Evolutionary conservation across 2,329 filamentous ascomycete species (phyloP).

Genomic region (Trichoderma polysporum): DNA sequence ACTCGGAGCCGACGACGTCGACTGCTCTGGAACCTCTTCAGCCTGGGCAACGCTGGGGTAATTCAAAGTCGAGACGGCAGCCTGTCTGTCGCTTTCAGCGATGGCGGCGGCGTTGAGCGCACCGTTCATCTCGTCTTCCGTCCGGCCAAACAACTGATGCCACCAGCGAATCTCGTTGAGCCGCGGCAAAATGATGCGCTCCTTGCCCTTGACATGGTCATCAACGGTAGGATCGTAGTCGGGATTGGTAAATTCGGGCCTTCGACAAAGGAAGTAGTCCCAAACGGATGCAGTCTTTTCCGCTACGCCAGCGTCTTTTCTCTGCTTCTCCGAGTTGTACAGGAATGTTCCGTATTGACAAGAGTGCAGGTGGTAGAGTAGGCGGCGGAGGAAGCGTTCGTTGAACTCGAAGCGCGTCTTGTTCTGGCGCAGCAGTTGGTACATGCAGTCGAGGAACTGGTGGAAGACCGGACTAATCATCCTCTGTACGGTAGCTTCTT

Average conservation of each 20-base stretch:
- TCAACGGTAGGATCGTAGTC: conserved; percentile 74
- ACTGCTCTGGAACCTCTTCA: conserved; percentile 30
- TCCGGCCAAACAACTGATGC: conserved; percentile 81
- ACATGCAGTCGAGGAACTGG: conserved; percentile 93
- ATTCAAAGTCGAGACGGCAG: conserved; percentile 38
- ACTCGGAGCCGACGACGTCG: conserved; percentile 30
- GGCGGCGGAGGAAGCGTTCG: conserved; percentile 82
- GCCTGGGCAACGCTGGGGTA: conserved; percentile 30
- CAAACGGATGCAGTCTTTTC: conserved; percentile 84
- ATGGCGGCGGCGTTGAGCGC: conserved; percentile 55
- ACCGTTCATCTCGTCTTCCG: conserved; percentile 90
- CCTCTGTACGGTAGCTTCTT: conserved; percentile 74
- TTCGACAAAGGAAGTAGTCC: conserved; percentile 88
- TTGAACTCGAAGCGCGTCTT: conserved; percentile 94
- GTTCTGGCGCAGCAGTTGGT: conserved; percentile 82
- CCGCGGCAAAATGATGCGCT: conserved; percentile 79
- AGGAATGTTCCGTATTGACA: conserved; percentile 97
- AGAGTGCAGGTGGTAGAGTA: conserved; percentile 92
- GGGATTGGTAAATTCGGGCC: conserved; percentile 77
- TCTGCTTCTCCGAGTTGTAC: conserved; percentile 90
- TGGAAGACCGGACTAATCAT: conserved; percentile 97
- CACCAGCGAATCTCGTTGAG: conserved; percentile 87
- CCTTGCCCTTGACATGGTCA: conserved; percentile 74
- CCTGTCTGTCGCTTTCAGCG: conserved; percentile 44
- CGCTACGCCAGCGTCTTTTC: conserved; percentile 65